phyloP scores from a whole-genome alignment of 192 early-diverging fungal genomes.

The Dissophora globulifera region DNA sequence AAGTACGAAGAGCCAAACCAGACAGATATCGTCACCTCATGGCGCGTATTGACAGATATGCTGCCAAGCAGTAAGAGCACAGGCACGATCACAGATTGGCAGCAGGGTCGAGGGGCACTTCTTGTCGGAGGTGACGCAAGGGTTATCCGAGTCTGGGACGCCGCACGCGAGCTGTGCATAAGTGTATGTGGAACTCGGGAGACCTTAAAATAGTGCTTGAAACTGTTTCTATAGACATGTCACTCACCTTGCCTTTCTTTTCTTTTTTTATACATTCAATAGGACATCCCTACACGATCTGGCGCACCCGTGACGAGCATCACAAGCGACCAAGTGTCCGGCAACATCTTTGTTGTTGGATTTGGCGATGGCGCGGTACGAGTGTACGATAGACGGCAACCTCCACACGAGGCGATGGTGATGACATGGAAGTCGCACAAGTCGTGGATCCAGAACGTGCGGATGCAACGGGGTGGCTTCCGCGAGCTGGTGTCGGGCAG shows the following conservation, averaged over 20 bases:
- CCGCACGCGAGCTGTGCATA: slow-evolving; percentile 75
- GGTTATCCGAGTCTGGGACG: slow-evolving; percentile 84
- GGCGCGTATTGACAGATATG: slow-evolving; percentile 80
- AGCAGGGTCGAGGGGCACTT: slow-evolving; percentile 75
- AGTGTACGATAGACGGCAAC: slow-evolving; percentile 74
- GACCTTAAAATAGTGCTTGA: too few species aligned
- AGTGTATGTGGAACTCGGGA: slow-evolving; percentile 60
- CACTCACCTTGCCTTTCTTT: too few species aligned
- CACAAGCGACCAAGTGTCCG: slow-evolving; percentile 69
- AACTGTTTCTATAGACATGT: too few species aligned
- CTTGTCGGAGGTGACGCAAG: slow-evolving; percentile 74
- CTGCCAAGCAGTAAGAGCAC: slow-evolving; percentile 63
- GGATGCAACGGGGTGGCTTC: slow-evolving; percentile 62
- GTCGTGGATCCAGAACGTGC: slow-evolving; percentile 66
- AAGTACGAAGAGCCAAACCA: slow-evolving; percentile 70
- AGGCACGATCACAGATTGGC: slow-evolving; percentile 81
- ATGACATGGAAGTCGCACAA: slow-evolving; percentile 70
- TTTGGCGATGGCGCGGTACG: slow-evolving; percentile 79
- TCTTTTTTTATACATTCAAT: too few species aligned
- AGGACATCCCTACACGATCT: slow-evolving; percentile 70
- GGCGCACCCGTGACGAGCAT: slow-evolving; percentile 69
- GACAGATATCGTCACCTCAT: slow-evolving; percentile 75
- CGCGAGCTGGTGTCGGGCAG: slow-evolving; percentile 76
- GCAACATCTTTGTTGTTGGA: slow-evolving; percentile 75
- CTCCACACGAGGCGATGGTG: slow-evolving; percentile 64